Evolutionary conservation across 805 yeast species (phyloP).

Genomic region (Starmerella cellae): DNA sequence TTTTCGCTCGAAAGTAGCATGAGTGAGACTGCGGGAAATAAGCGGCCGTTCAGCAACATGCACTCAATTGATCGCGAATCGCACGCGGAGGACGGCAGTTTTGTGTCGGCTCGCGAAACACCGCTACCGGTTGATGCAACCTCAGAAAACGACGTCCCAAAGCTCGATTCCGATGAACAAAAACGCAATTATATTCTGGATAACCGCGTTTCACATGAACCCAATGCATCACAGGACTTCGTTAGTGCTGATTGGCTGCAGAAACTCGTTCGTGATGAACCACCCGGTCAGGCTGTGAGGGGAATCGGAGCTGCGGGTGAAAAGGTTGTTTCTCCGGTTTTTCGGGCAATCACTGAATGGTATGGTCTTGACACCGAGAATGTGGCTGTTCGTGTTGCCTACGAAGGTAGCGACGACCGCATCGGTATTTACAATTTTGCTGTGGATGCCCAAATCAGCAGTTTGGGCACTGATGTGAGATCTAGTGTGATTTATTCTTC

Average conservation of each 20-base stretch:
- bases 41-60: slow-evolving; percentile 1
- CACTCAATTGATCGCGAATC: background rate
- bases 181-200: background rate
- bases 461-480: background rate
- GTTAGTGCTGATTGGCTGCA: background rate
- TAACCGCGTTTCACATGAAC: background rate
- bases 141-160: no score
- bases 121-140: background rate
- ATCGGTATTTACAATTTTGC: background rate
- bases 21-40: background rate
- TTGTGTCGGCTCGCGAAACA: background rate
- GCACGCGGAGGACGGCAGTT: background rate
- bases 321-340: slow-evolving; percentile 1
- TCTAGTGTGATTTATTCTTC: background rate
- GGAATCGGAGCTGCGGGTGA: slow-evolving; percentile 13
- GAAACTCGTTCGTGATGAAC: background rate
- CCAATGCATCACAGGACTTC: no score
- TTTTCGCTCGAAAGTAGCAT: background rate
- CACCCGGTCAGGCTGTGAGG: background rate
- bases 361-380: slow-evolving; percentile 7
- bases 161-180: background rate
- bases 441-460: background rate
- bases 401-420: background rate
- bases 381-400: slow-evolving; percentile 7
- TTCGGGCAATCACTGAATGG: slow-evolving; percentile 6